These are phyloP conservation scores for Monosporozyma yasuniensis DNA, from an alignment of 805 yeast genomes.

Conservation along the genomic window DNA sequence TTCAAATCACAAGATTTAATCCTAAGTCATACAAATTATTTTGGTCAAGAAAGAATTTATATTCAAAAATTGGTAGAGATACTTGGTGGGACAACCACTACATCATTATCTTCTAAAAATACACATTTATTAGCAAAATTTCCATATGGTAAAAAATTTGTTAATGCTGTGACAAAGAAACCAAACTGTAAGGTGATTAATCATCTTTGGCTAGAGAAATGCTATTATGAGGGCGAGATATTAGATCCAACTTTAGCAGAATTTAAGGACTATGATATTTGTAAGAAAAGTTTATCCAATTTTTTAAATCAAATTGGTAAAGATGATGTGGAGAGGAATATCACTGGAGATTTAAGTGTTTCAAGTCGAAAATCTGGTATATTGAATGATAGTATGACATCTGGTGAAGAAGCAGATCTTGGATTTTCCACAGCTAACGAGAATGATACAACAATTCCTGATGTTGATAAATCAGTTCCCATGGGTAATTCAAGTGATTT, in stretches of 20 bases:
- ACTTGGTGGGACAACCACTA: slow-evolving; percentile 71
- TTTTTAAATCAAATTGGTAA: slow-evolving; percentile 10
- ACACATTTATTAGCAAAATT: slow-evolving; percentile 66
- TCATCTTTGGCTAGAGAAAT: slow-evolving; percentile 84
- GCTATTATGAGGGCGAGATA: slow-evolving; percentile 32
- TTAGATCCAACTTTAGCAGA: slow-evolving; percentile 1
- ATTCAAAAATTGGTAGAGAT: slow-evolving; percentile 52
- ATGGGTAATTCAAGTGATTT: neutral
- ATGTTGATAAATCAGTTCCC: neutral
- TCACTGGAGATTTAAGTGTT: no score
- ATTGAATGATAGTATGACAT: neutral
- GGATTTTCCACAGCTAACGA: slow-evolving; percentile 7
- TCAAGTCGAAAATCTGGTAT: neutral
- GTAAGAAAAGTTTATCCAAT: slow-evolving; percentile 8
- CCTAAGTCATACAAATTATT: slow-evolving; percentile 68
- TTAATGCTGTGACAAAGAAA: slow-evolving; percentile 64
- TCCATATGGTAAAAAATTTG: slow-evolving; percentile 63
- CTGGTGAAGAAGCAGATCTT: neutral
- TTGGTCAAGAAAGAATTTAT: slow-evolving; percentile 76
- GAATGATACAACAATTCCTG: neutral
- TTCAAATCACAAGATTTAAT: slow-evolving; percentile 45
- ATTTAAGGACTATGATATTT: slow-evolving; percentile 7
- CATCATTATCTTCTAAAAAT: slow-evolving; percentile 51
- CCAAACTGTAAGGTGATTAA: slow-evolving; percentile 43
- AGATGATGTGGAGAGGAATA: slow-evolving; percentile 2